Evolutionary conservation across 225 moss, liverwort and hornwort genomes (phyloP).

Genomic region (Straminergon stramineum): DNA sequence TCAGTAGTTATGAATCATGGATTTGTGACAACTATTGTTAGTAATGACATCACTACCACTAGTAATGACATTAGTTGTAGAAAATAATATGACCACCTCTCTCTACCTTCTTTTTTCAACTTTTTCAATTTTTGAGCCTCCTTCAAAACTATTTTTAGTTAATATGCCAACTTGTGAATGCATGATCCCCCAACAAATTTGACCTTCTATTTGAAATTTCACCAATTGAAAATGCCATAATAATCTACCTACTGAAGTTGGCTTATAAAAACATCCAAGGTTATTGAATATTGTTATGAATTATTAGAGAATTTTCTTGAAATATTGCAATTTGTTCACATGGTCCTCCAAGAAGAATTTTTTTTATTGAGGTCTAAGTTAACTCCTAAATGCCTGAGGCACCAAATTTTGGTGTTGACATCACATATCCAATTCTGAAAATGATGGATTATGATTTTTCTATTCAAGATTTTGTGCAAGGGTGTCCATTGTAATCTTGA

Average conservation of each 20-base stretch:
- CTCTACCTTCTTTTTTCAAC: background rate
- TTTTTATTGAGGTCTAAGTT: rapidly evolving
- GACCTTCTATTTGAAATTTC: background rate
- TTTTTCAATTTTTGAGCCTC: background rate
- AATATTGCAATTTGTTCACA: background rate
- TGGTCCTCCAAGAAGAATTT: background rate
- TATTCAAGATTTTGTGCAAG: too few relatives aligned
- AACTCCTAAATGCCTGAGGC: too few relatives aligned
- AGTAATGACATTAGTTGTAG: too few relatives aligned
- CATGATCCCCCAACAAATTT: background rate
- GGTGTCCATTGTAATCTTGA: too few relatives aligned
- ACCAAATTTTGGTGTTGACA: too few relatives aligned
- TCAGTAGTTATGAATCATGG: too few relatives aligned
- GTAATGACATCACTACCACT: too few relatives aligned
- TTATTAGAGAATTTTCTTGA: background rate
- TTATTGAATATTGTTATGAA: background rate
- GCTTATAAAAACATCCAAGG: background rate
- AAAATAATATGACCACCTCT: background rate
- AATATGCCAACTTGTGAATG: background rate
- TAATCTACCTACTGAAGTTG: background rate
- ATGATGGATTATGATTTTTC: too few relatives aligned
- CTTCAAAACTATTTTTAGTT: too few relatives aligned
- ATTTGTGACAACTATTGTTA: too few relatives aligned
- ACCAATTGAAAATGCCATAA: background rate
- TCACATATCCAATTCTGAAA: too few relatives aligned